These are phyloP conservation scores for Claviceps sp. DNA, from an alignment of 2,329 filamentous ascomycete genomes.

Conservation along the genomic window DNA sequence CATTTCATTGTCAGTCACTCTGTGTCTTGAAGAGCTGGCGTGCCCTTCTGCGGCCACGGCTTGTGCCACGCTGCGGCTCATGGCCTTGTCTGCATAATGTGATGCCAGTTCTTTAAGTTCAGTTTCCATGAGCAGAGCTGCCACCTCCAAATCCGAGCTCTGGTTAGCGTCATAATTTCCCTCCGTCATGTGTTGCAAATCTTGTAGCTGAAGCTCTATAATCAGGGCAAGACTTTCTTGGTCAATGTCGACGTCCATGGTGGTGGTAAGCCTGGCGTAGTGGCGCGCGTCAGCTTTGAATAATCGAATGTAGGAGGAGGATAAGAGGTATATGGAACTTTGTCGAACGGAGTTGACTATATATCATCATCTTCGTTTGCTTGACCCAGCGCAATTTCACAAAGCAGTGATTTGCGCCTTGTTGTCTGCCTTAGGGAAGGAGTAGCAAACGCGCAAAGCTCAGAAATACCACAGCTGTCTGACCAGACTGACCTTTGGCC, in stretches of 20 bases:
- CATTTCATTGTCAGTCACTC: too few species aligned
- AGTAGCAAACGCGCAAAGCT: too few species aligned
- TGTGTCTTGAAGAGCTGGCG: too few species aligned
- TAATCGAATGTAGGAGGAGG: background rate
- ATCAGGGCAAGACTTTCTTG: slow-evolving; percentile 8
- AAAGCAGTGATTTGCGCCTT: too few species aligned
- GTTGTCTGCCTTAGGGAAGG: too few species aligned
- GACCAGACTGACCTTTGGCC: too few species aligned
- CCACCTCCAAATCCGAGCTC: slow-evolving; percentile 4
- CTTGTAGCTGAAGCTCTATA: slow-evolving; percentile 10
- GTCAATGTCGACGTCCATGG: slow-evolving; percentile 2
- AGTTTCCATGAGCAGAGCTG: slow-evolving; percentile 5
- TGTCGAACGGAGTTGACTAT: too few species aligned
- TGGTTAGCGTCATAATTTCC: slow-evolving; percentile 6
- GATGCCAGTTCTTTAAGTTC: slow-evolving; percentile 6
- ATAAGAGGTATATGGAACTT: too few species aligned
- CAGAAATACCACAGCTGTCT: too few species aligned
- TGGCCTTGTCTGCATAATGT: slow-evolving; percentile 5
- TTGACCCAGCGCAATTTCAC: too few species aligned
- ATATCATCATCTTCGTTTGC: too few species aligned
- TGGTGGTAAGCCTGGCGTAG: background rate
- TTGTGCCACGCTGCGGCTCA: slow-evolving; percentile 10
- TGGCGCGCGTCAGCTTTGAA: background rate
- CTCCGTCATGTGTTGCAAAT: slow-evolving; percentile 5
- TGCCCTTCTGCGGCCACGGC: slow-evolving; percentile 6